These are phyloP conservation scores for Quercus glauca DNA, from an alignment of 306 rosid genomes.

Conservation along the genomic window DNA sequence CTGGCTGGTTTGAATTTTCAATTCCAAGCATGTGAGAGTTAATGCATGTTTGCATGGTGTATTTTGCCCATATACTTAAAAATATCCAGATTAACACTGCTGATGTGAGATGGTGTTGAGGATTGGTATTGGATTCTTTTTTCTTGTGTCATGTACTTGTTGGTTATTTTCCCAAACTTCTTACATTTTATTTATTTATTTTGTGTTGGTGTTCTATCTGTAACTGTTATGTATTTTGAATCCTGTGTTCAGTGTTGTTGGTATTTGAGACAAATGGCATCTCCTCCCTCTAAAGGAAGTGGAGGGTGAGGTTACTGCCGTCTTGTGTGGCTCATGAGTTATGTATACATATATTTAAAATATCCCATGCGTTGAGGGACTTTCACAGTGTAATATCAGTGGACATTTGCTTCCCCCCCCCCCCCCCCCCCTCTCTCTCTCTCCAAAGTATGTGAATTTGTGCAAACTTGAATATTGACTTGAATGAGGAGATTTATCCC, in stretches of 20 bases:
- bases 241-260: neutral
- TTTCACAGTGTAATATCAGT: neutral
- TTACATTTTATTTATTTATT: neutral
- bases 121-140: neutral
- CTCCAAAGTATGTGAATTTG: neutral
- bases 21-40: neutral
- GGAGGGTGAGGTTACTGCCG: neutral
- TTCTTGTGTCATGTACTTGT: neutral
- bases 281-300: neutral
- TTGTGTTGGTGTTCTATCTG: neutral
- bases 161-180: neutral
- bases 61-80: neutral
- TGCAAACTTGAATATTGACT: neutral
- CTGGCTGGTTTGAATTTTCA: neutral
- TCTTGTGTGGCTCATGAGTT: neutral
- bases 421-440: too few species aligned
- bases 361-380: neutral
- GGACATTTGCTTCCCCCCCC: neutral
- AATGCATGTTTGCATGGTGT: neutral
- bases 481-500: neutral
- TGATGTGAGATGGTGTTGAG: neutral
- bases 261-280: neutral
- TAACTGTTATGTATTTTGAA: neutral
- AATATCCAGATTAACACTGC: neutral
- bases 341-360: neutral